These are phyloP conservation scores for Heliamphora exappendiculata DNA, from an alignment of 148 eudicot species.

Conservation along the genomic window DNA sequence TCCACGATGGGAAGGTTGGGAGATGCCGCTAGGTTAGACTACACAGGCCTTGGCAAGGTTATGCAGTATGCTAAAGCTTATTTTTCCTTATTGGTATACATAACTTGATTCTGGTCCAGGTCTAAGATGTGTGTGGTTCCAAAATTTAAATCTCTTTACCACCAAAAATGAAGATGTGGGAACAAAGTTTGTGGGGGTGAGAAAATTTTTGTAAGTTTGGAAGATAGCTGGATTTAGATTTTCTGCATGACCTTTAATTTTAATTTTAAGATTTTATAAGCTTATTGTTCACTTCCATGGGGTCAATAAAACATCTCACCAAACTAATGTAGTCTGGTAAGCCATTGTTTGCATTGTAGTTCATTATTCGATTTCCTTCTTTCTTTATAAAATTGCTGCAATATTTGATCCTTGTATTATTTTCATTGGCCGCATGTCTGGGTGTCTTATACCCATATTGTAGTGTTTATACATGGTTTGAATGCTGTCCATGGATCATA, in stretches of 20 bases:
- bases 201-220: neutral
- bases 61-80: neutral
- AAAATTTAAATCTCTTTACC: neutral
- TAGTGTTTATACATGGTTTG: neutral
- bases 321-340: neutral
- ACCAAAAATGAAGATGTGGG: neutral
- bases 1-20: too few relatives aligned
- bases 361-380: neutral
- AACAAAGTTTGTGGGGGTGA: neutral
- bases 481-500: neutral
- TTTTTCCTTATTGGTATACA: neutral
- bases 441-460: neutral
- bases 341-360: neutral
- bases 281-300: neutral
- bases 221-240: neutral
- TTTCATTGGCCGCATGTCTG: neutral
- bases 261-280: neutral
- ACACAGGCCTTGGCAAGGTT: too few relatives aligned
- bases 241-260: neutral
- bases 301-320: neutral
- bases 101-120: neutral
- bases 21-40: too few relatives aligned
- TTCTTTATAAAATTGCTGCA: neutral
- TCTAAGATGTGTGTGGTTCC: neutral
- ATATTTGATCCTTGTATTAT: neutral